Conservation (phyloP, 768 basidiomycete species). For the Mycena maculata region DNA sequence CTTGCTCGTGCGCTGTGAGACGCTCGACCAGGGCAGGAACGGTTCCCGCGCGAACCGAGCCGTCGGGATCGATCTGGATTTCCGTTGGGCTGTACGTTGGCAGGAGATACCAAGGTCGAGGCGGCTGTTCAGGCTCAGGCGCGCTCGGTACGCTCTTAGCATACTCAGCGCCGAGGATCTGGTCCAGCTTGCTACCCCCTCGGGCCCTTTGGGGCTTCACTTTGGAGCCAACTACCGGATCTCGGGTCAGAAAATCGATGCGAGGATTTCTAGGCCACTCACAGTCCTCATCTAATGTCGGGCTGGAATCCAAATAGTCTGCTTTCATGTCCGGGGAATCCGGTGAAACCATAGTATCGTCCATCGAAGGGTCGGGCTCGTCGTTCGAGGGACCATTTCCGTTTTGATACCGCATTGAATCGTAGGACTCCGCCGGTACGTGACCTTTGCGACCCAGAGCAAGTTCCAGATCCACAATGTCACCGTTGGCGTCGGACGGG, state of each 20-base stretch:
- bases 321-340: constrained; percentile 20
- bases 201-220: constrained; percentile 49
- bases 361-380: constrained; percentile 30
- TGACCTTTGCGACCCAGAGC: constrained; percentile 55
- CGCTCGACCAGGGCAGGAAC: constrained; percentile 88
- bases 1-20: constrained; percentile 90
- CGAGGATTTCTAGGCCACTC: constrained; percentile 30
- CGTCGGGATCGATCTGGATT: constrained; percentile 87
- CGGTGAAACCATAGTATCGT: constrained; percentile 30
- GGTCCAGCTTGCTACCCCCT: constrained; percentile 67
- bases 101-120: constrained; percentile 85
- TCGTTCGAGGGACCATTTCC: constrained; percentile 24
- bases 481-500: constrained; percentile 54
- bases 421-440: constrained; percentile 39
- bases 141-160: constrained; percentile 50
- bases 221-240: constrained; percentile 31
- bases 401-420: constrained; percentile 25
- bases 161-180: constrained; percentile 71
- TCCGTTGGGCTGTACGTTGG: constrained; percentile 84
- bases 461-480: constrained; percentile 68
- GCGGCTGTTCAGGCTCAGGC: constrained; percentile 54
- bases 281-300: constrained; percentile 49
- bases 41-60: constrained; percentile 87
- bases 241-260: constrained; percentile 5
- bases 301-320: constrained; percentile 8